These are phyloP conservation scores for Xylaria sp. DNA, from an alignment of 2,329 filamentous ascomycete species.

Conservation along the genomic window DNA sequence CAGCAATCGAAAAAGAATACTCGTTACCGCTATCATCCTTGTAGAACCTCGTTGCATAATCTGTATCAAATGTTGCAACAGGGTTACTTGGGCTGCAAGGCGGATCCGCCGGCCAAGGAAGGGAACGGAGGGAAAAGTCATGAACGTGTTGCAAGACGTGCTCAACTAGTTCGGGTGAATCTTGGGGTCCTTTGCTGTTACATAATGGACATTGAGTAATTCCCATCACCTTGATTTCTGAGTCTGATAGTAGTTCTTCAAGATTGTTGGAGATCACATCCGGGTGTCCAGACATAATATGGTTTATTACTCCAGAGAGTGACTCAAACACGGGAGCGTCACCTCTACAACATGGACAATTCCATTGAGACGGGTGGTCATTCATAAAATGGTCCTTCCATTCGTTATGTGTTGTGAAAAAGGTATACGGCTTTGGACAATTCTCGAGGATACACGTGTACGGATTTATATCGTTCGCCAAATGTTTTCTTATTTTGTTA, in stretches of 20 bases:
- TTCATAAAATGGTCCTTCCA: constrained; percentile 21
- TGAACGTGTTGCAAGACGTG: constrained; percentile 20
- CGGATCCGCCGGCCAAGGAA: constrained; percentile 19
- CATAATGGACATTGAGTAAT: constrained; percentile 21
- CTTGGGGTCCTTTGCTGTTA: constrained; percentile 5
- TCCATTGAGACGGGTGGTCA: constrained; percentile 20
- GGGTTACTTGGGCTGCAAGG: constrained; percentile 8
- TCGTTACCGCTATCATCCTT: constrained; percentile 1
- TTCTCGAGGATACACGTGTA: constrained; percentile 25
- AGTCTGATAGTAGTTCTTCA: constrained; percentile 9
- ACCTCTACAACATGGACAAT: constrained; percentile 14
- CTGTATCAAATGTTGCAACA: constrained; percentile 17
- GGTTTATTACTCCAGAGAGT: constrained; percentile 11
- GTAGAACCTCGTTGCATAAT: constrained; percentile 3
- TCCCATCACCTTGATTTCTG: constrained; percentile 20
- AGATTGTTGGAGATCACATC: constrained; percentile 2
- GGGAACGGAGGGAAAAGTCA: constrained; percentile 19
- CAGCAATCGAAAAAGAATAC: constrained; percentile 17
- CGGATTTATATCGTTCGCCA: constrained; percentile 11
- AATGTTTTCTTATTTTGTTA: constrained; percentile 18
- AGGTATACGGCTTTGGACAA: constrained; percentile 11
- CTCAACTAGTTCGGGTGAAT: constrained; percentile 18
- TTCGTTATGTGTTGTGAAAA: constrained; percentile 19
- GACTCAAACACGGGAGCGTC: constrained; percentile 15
- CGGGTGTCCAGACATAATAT: constrained; percentile 7